Percentiles rank a stretch among this genome's conserved stretches.
phyloP scores from a whole-genome alignment of 2,329 filamentous ascomycete genomes.

The Acarospora socialis region DNA sequence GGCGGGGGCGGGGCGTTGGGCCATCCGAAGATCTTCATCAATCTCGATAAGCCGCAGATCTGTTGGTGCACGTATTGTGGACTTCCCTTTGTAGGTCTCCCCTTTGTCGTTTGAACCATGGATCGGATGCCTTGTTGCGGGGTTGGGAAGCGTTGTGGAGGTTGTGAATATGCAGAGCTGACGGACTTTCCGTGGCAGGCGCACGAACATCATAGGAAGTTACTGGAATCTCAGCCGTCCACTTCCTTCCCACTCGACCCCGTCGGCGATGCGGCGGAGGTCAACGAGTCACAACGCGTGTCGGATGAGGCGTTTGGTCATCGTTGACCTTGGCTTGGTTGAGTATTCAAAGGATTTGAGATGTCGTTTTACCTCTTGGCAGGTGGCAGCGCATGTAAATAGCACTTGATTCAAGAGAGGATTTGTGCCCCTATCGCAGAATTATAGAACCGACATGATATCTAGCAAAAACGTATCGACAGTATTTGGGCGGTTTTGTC shows the following conservation, averaged over 20 bases:
- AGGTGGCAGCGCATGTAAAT: too few species aligned
- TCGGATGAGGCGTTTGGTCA: slow-evolving; percentile 46
- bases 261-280: slow-evolving; percentile 43
- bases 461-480: too few species aligned
- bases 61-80: slow-evolving; percentile 85
- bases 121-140: not conserved
- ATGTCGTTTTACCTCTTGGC: too few species aligned
- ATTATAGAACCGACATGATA: too few species aligned
- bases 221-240: slow-evolving; percentile 66
- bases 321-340: too few species aligned
- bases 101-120: not conserved
- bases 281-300: slow-evolving; percentile 43
- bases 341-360: too few species aligned
- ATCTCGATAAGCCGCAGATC: slow-evolving; percentile 94
- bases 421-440: too few species aligned
- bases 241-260: slow-evolving; percentile 68
- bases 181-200: slow-evolving; percentile 42
- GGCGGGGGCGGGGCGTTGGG: slow-evolving; percentile 82
- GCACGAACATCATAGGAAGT: slow-evolving; percentile 72
- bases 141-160: not conserved
- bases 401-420: too few species aligned
- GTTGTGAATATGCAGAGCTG: slow-evolving; percentile 2
- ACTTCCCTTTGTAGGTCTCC: slow-evolving; percentile 63
- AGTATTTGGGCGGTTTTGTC: too few species aligned
- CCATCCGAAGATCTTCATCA: slow-evolving; percentile 92